Percentiles rank a stretch among this genome's conserved stretches.
Evolutionary conservation across 257 asterid genomes (phyloP).

Genomic region (Solanum lignicaule): DNA sequence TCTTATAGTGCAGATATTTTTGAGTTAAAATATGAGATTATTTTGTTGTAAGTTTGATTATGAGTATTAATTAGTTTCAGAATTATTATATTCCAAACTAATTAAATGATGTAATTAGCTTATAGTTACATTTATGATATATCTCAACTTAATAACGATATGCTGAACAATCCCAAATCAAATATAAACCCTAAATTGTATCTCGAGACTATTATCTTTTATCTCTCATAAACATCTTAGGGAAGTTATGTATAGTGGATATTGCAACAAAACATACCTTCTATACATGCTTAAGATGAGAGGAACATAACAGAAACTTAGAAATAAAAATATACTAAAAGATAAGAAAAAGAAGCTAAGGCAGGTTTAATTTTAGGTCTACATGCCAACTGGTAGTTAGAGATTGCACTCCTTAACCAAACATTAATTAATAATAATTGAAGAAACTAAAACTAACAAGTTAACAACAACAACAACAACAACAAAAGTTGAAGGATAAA

Average conservation of each 20-base stretch:
- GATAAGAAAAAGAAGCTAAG: background rate
- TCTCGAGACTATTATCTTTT: too few species aligned
- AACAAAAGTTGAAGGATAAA: slow-evolving; percentile 2
- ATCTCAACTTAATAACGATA: background rate
- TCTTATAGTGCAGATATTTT: background rate
- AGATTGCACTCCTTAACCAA: slow-evolving; percentile 89
- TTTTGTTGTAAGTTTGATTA: background rate
- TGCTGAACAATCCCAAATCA: background rate
- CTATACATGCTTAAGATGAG: slow-evolving; percentile 24
- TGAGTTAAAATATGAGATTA: background rate
- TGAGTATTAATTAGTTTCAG: background rate
- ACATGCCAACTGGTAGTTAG: slow-evolving; percentile 97
- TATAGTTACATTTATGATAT: background rate
- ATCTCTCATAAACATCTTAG: background rate
- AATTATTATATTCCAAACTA: background rate
- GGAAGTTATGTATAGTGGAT: slow-evolving; percentile 22
- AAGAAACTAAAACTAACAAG: slow-evolving; percentile 26
- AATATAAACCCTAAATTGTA: background rate
- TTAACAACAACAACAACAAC: slow-evolving; percentile 21
- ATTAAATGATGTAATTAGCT: background rate
- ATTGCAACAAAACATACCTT: slow-evolving; percentile 21
- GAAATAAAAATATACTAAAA: slow-evolving; percentile 16
- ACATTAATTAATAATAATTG: slow-evolving; percentile 49
- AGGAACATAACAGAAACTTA: slow-evolving; percentile 19
- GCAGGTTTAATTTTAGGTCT: slow-evolving; percentile 47